These are phyloP conservation scores for Mortierella sp. DNA, from an alignment of 371 early-diverging fungal species.

Conservation along the genomic window DNA sequence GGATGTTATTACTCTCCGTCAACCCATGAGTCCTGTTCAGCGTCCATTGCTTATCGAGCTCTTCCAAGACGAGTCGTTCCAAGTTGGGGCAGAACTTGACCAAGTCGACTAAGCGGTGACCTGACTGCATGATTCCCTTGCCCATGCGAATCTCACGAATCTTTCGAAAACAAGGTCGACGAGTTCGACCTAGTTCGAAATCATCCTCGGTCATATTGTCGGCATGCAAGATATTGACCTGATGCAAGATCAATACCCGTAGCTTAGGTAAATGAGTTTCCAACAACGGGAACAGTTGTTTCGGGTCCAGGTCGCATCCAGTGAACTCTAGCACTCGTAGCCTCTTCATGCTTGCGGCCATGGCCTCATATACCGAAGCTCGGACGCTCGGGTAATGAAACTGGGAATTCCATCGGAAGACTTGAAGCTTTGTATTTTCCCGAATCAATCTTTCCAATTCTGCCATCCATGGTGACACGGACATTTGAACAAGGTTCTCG, in stretches of 20 bases:
- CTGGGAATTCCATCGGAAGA: slow-evolving; percentile 1
- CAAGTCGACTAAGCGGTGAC: background rate
- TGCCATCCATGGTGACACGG: slow-evolving; percentile 1
- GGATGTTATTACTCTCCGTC: background rate
- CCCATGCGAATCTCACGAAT: slow-evolving; percentile 10
- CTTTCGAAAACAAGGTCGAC: background rate
- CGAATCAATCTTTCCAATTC: background rate
- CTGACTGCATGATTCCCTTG: background rate
- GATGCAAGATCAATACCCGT: background rate
- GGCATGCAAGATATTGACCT: background rate
- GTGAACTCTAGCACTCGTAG: slow-evolving; percentile 1
- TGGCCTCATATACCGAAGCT: slow-evolving; percentile 1
- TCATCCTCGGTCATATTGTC: background rate
- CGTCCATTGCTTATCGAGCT: background rate
- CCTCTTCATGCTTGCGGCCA: slow-evolving; percentile 1
- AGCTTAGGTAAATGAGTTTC: slow-evolving; percentile 4
- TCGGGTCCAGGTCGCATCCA: slow-evolving; percentile 1
- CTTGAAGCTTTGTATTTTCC: slow-evolving; percentile 1
- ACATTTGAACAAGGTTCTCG: background rate
- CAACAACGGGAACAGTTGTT: slow-evolving; percentile 3
- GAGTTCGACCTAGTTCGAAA: too few species aligned
- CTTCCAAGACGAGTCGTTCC: background rate
- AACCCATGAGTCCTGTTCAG: background rate
- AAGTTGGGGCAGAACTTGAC: slow-evolving; percentile 4
- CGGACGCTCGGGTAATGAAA: background rate